phyloP scores from a whole-genome alignment of 257 asterid species.

The Forsythia viridissima region DNA sequence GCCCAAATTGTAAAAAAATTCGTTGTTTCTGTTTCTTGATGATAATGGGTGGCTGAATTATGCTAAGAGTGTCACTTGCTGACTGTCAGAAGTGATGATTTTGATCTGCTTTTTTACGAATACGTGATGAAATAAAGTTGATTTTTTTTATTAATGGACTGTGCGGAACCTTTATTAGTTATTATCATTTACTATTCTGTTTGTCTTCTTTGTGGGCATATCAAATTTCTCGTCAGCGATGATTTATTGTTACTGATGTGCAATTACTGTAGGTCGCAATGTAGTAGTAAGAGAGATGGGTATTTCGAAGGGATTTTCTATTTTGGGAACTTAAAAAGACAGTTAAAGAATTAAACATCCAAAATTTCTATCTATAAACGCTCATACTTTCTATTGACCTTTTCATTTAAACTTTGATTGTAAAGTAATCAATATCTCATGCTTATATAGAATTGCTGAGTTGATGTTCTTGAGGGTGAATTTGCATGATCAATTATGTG shows the following conservation, averaged over 20 bases:
- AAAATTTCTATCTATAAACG: conserved; percentile 2
- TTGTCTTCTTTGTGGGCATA: neutral
- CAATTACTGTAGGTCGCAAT: neutral
- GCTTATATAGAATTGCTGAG: neutral
- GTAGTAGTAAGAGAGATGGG: neutral
- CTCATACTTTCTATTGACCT: neutral
- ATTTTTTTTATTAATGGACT: neutral
- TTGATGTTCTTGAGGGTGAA: neutral
- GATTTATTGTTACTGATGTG: neutral
- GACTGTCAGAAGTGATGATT: conserved; percentile 1
- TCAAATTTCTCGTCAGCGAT: neutral
- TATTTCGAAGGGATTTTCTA: neutral
- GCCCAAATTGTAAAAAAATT: neutral
- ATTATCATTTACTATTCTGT: neutral
- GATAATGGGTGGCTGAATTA: conserved; percentile 17
- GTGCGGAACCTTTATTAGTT: neutral
- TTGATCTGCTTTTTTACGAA: conserved; percentile 8
- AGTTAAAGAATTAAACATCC: neutral
- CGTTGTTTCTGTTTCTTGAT: conserved; percentile 9
- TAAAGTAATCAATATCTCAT: neutral
- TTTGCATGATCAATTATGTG: neutral
- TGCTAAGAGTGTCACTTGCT: conserved; percentile 12
- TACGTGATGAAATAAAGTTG: conserved; percentile 3
- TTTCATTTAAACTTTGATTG: neutral
- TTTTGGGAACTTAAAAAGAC: neutral